Percentiles rank a stretch among this genome's conserved stretches.
Conservation (phyloP, 352 stramenopile species). For the Labyrinthula sp. region DNA sequence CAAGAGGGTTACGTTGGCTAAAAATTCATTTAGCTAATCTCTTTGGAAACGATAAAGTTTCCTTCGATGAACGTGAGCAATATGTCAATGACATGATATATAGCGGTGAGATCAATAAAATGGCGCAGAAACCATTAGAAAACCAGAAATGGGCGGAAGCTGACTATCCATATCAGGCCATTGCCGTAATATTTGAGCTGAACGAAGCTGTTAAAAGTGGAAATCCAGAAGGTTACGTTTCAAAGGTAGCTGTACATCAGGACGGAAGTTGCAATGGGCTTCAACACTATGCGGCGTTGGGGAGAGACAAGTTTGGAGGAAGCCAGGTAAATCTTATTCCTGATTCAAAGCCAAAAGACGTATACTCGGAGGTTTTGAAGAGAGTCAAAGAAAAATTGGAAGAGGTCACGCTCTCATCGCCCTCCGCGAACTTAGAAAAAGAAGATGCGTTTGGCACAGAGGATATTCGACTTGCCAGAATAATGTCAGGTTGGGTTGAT, state of each 20-base stretch:
- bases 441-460: too few species aligned
- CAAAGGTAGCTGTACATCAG: slow-evolving; percentile 81
- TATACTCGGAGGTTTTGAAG: slow-evolving; percentile 79
- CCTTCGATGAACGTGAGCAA: slow-evolving; percentile 80
- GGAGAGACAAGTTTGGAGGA: slow-evolving; percentile 71
- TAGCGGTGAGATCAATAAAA: slow-evolving; percentile 72
- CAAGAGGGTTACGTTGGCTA: slow-evolving; percentile 83
- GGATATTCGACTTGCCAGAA: background rate
- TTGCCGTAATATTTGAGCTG: slow-evolving; percentile 89
- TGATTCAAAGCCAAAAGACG: slow-evolving; percentile 73
- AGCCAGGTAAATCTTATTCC: slow-evolving; percentile 87
- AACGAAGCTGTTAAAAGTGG: slow-evolving; percentile 60
- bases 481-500: slow-evolving; percentile 35
- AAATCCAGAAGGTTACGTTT: slow-evolving; percentile 75
- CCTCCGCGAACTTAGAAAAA: slow-evolving; percentile 45
- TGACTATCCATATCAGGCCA: slow-evolving; percentile 89
- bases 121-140: slow-evolving; percentile 63
- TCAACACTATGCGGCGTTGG: slow-evolving; percentile 95
- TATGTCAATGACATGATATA: slow-evolving; percentile 78
- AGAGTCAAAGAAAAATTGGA: slow-evolving; percentile 56
- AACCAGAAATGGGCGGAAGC: slow-evolving; percentile 79
- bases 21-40: slow-evolving; percentile 89
- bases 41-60: slow-evolving; percentile 66
- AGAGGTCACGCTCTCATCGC: slow-evolving; percentile 35
- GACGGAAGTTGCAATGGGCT: slow-evolving; percentile 97